These are phyloP conservation scores for Moringa oleifera DNA, from an alignment of 345 rosid genomes.

Conservation along the genomic window DNA sequence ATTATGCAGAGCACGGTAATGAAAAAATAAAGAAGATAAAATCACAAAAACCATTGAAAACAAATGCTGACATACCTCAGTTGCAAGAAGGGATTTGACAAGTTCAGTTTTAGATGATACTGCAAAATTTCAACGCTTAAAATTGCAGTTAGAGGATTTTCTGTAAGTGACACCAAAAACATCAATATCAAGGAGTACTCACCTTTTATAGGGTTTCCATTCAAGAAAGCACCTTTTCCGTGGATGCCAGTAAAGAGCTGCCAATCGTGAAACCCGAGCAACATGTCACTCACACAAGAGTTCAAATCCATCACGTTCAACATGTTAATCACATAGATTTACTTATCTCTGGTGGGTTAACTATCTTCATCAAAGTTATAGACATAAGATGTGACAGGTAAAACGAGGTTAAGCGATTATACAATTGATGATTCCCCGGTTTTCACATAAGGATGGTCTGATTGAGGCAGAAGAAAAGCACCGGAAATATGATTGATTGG, in stretches of 20 bases:
- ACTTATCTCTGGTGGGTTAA: background rate
- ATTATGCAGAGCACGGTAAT: background rate
- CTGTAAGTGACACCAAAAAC: background rate
- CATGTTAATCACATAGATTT: background rate
- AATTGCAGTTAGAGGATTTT: constrained; percentile 3
- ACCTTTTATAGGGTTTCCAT: constrained; percentile 85
- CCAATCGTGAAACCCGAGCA: constrained; percentile 15
- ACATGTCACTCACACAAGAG: background rate
- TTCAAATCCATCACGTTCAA: background rate
- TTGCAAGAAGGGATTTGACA: constrained; percentile 73
- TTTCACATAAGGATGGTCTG: too few relatives aligned
- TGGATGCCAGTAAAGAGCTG: constrained; percentile 73
- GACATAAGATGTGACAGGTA: background rate
- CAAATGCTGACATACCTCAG: constrained; percentile 51
- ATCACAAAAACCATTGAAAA: background rate
- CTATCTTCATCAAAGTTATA: background rate
- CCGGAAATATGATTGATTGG: too few relatives aligned
- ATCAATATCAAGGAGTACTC: background rate
- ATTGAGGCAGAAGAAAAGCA: too few relatives aligned
- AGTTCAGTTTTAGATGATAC: constrained; percentile 73
- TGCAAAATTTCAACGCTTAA: constrained; percentile 31
- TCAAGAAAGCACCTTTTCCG: constrained; percentile 81
- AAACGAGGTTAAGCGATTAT: background rate
- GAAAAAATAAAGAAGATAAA: too few relatives aligned
- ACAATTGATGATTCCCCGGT: too few relatives aligned